These are phyloP conservation scores for Annulohypoxylon bovei DNA, from an alignment of 495 filamentous ascomycete species.

Conservation along the genomic window DNA sequence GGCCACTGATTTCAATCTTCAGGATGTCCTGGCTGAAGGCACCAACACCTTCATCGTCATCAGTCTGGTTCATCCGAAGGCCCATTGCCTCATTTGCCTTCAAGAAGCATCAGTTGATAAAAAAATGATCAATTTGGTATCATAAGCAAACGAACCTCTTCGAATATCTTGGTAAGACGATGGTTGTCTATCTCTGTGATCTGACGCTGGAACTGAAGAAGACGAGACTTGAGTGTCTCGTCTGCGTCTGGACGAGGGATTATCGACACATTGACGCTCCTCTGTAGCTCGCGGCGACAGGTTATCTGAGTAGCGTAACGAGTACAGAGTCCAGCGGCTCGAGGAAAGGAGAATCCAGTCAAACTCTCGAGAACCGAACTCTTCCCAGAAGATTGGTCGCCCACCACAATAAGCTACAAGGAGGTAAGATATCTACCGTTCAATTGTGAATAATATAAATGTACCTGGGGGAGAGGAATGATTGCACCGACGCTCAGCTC, in stretches of 20 bases:
- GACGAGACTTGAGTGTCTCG: conserved; percentile 9
- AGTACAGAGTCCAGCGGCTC: conserved; percentile 59
- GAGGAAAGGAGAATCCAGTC: conserved; percentile 59
- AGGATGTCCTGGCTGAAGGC: conserved; percentile 65
- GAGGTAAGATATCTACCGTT: background rate
- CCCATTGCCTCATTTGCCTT: conserved; percentile 21
- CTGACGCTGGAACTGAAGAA: background rate
- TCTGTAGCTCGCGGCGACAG: conserved; percentile 44
- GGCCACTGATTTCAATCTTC: conserved; percentile 65
- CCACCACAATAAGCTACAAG: conserved; percentile 54
- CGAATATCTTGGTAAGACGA: conserved; percentile 46
- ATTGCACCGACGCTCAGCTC: conserved; percentile 45
- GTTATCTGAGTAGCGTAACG: conserved; percentile 67
- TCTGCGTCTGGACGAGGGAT: conserved; percentile 15
- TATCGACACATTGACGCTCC: conserved; percentile 26
- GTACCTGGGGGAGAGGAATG: conserved; percentile 46
- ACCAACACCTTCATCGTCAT: background rate
- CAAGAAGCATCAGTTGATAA: background rate
- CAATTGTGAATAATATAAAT: background rate
- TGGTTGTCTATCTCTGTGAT: conserved; percentile 9
- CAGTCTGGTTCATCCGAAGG: background rate
- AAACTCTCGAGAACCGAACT: conserved; percentile 60
- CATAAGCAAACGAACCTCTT: conserved; percentile 32
- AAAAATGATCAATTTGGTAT: background rate
- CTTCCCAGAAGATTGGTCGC: conserved; percentile 62